phyloP scores from a whole-genome alignment of 2,329 filamentous ascomycete species.

The Dothideomycetidae sp. region DNA sequence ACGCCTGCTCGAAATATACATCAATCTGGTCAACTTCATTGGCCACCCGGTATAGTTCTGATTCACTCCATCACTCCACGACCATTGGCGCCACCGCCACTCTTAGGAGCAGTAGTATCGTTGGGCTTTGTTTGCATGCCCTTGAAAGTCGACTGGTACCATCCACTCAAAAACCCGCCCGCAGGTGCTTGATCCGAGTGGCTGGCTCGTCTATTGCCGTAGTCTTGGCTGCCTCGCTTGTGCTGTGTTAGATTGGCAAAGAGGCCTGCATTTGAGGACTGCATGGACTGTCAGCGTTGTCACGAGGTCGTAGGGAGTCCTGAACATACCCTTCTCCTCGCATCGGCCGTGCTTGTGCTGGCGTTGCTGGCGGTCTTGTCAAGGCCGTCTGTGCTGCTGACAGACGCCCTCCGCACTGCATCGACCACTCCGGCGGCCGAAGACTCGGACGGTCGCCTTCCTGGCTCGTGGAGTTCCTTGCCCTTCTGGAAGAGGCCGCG shows the following conservation, averaged over 20 bases:
- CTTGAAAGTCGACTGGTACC: constrained; percentile 20
- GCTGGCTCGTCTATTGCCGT: constrained; percentile 18
- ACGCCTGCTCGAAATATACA: no score
- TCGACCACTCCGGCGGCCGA: constrained; percentile 15
- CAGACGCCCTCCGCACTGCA: constrained; percentile 18
- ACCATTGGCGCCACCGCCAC: no score
- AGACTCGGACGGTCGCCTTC: constrained; percentile 10
- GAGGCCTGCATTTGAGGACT: constrained; percentile 15
- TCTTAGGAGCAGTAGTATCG: no score
- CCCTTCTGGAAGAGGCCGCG: constrained; percentile 22
- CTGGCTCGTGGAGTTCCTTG: constrained; percentile 21
- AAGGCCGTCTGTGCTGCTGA: constrained; percentile 13
- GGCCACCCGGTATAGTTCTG: no score
- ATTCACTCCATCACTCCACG: not conserved
- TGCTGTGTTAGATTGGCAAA: constrained; percentile 18
- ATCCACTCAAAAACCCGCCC: constrained; percentile 15
- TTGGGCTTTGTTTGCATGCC: constrained; percentile 13
- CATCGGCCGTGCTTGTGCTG: constrained; percentile 10
- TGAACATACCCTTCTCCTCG: constrained; percentile 13
- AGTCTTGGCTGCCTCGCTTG: constrained; percentile 22
- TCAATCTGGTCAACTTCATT: no score
- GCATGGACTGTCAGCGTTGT: no score
- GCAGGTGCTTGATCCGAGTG: constrained; percentile 12
- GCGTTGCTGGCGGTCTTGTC: constrained; percentile 17
- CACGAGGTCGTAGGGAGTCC: no score